A percentile compares a stretch with the other conserved stretches of the same genome.
Evolutionary conservation across 2,329 filamentous ascomycete species (phyloP).

Genomic region (Knoxdaviesia proteae): DNA sequence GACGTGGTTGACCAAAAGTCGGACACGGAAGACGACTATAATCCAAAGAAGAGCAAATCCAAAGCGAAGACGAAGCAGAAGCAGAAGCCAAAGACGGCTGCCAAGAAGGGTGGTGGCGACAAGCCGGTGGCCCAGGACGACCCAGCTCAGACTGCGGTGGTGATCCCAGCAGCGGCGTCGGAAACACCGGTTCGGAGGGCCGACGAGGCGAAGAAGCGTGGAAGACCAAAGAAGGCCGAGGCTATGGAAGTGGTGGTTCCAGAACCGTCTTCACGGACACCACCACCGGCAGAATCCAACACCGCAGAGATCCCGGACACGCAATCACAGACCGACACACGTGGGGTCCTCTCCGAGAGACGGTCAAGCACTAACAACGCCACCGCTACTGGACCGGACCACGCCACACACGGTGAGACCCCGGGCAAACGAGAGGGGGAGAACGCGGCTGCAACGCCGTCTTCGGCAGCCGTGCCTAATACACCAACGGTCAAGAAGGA

Average conservation of each 20-base stretch:
- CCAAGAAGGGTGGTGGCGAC: slow-evolving; percentile 3
- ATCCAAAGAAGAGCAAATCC: neutral
- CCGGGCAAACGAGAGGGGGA: neutral
- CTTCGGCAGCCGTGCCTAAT: too few species aligned
- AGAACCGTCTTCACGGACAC: neutral
- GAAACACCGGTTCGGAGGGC: too few species aligned
- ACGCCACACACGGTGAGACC: slow-evolving; percentile 1
- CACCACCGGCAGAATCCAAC: too few species aligned
- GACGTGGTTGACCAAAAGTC: neutral
- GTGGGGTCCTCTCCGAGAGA: too few species aligned
- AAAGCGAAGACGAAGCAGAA: slow-evolving; percentile 4
- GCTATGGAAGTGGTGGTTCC: neutral
- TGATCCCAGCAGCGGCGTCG: too few species aligned
- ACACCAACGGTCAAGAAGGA: neutral
- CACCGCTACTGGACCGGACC: too few species aligned
- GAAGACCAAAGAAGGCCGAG: neutral
- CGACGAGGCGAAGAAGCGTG: too few species aligned
- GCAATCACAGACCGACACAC: too few species aligned
- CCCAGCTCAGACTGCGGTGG: too few species aligned
- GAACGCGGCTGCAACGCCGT: neutral
- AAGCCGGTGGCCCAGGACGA: neutral
- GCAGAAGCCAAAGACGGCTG: slow-evolving; percentile 6
- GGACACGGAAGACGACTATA: slow-evolving; percentile 1
- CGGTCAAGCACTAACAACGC: too few species aligned
- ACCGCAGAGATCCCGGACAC: too few species aligned